Evolutionary conservation across 495 filamentous ascomycete species (phyloP).

Genomic region (Jackrogersella minutella): DNA sequence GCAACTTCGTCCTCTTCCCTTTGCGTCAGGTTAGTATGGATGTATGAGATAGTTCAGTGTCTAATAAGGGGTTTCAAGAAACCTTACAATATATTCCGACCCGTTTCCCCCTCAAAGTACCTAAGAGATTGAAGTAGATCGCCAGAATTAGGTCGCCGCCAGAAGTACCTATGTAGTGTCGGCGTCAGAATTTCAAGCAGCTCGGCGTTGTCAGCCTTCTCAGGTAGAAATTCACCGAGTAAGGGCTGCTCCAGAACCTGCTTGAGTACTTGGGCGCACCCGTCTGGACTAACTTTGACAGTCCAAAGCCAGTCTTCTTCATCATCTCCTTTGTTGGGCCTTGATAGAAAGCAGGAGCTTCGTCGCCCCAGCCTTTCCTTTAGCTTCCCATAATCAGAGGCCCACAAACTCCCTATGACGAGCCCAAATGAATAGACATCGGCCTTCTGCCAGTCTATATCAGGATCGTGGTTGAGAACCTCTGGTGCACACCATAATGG

Average conservation of each 20-base stretch:
- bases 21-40: neutral
- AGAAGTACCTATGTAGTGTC: neutral
- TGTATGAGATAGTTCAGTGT: neutral
- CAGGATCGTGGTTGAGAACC: neutral
- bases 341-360: neutral
- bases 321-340: neutral
- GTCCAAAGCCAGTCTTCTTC: neutral
- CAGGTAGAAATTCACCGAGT: neutral
- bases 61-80: neutral
- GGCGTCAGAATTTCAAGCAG: neutral
- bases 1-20: neutral
- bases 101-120: neutral
- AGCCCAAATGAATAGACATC: neutral
- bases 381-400: neutral
- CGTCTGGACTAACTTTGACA: neutral
- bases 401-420: neutral
- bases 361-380: neutral
- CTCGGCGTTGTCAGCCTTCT: neutral
- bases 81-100: neutral
- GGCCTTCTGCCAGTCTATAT: slow-evolving; percentile 2
- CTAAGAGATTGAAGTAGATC: neutral
- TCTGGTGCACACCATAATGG: neutral
- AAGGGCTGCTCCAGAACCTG: neutral
- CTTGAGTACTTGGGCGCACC: neutral
- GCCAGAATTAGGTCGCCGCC: neutral